Percentiles rank a stretch among this genome's conserved stretches.
These are phyloP conservation scores for Coemansia javaensis DNA, from an alignment of 192 early-diverging fungal species.

Conservation along the genomic window DNA sequence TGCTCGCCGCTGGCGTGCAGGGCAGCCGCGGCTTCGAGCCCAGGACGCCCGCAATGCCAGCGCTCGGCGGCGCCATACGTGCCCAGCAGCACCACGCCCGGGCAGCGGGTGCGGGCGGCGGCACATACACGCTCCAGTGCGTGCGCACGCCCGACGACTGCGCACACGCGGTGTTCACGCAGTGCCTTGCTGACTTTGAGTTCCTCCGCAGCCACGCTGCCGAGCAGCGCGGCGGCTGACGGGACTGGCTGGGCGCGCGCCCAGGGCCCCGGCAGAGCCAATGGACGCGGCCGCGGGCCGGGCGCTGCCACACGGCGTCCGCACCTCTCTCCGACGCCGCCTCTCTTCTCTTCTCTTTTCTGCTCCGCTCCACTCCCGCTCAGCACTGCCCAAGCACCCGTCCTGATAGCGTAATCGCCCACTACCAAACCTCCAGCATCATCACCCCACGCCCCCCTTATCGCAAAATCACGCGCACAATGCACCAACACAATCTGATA, in stretches of 20 bases:
- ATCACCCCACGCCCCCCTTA: too few species aligned
- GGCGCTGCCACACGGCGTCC: too few species aligned
- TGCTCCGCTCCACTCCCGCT: too few species aligned
- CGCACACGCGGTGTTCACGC: conserved; percentile 9
- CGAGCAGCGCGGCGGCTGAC: neutral
- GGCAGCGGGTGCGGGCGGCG: neutral
- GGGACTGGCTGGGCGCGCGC: neutral
- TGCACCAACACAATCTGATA: neutral
- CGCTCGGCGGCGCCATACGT: conserved; percentile 30
- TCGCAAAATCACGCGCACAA: too few species aligned
- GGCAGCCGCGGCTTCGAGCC: neutral
- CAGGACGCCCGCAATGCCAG: conserved; percentile 31
- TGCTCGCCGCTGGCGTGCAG: conserved; percentile 40
- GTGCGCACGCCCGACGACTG: conserved; percentile 6
- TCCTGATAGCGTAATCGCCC: too few species aligned
- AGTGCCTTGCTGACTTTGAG: conserved; percentile 24
- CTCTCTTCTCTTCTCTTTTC: too few species aligned
- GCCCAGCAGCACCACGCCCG: conserved; percentile 3
- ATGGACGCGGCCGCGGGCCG: too few species aligned
- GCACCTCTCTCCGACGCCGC: too few species aligned
- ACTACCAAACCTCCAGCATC: neutral
- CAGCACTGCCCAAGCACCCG: too few species aligned
- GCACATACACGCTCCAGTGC: conserved; percentile 7
- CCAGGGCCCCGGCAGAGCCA: too few species aligned
- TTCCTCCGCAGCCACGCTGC: conserved; percentile 19